Evolutionary conservation across 179 eudicot species (phyloP), one percentile per base, ranked within the genome.

Genomic region (Gypsophila paniculata): DNA sequence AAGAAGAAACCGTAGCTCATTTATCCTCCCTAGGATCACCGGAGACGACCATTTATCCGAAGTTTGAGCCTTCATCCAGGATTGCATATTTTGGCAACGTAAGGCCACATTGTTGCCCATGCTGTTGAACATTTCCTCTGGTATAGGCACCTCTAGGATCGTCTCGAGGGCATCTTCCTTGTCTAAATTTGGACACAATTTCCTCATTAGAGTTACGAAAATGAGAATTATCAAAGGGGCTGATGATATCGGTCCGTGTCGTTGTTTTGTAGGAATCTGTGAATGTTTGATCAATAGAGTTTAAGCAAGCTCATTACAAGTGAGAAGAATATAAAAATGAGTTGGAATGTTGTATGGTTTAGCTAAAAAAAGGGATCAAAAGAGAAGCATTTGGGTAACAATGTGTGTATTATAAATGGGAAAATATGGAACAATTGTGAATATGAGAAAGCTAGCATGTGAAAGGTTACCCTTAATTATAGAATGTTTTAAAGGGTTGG

Each of bases 31-130:
- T 17, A 87, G 84, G 8, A 94, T 79, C 36, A 84, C 69, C 0
- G 99, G 96, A 0, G 96, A 85, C 3, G 92, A 83, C 88, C 91
- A 88, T 74, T 91, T 91, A 70, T 94, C 97, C 3, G 86, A 69
- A 0, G 92, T 85, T 26, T 94, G 99, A 5, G 92, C 96, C 81
- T 82, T 91, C 97, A 94, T 88, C 99, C 99, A 91, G 0, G 96
- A 78, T 7, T 88, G 85, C 96, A 91, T 89, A 66, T 90, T 90
- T 36, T 90, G 90, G 85, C 94, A 89, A 10, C 97, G 84, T 14
- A 86, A 70, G 1, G 88, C 86, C 4, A 80, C 77, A 19, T 76
- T 91, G 76, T 73, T 86, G 19, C 99, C 99, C 86, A 91, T 78
- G 72, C 78, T 79, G 42, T 82, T 80, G 72, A 89, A 89, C 99